A percentile compares a stretch with the other conserved stretches of the same genome.
Evolutionary conservation across 768 basidiomycete species (phyloP).

Genomic region (Kwoniella europaea): DNA sequence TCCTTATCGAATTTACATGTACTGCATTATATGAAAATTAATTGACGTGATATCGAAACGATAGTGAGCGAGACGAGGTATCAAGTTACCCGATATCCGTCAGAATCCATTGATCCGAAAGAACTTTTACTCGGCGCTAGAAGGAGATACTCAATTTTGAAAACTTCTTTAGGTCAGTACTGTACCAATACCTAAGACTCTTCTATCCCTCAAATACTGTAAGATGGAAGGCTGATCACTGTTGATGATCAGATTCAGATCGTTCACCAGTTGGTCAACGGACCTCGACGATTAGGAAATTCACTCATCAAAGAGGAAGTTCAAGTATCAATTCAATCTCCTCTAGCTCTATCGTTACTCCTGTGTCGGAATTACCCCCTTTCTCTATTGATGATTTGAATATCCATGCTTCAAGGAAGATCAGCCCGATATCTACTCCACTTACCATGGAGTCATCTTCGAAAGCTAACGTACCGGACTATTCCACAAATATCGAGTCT

Average conservation of each 20-base stretch:
- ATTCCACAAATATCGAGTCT: background rate
- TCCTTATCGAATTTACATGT: background rate
- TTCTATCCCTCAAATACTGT: background rate
- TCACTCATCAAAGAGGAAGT: background rate
- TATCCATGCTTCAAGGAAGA: too few species aligned
- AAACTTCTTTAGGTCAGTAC: slow-evolving; percentile 1
- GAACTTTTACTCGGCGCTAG: background rate
- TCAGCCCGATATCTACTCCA: too few species aligned
- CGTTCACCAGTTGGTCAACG: background rate
- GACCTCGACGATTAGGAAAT: background rate
- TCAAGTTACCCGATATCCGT: background rate
- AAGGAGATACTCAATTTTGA: background rate
- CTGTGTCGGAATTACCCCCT: background rate
- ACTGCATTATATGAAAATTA: too few species aligned
- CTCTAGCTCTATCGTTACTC: background rate
- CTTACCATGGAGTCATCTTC: background rate
- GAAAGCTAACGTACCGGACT: background rate
- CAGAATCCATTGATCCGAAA: background rate
- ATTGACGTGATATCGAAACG: too few species aligned
- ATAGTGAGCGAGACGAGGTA: background rate
- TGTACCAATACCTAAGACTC: too few species aligned
- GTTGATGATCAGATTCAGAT: background rate
- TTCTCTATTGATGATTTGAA: background rate
- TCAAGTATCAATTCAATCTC: slow-evolving; percentile 3
- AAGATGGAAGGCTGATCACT: background rate